Evolutionary conservation across 345 rosid species (phyloP).

Genomic region (Angophora floribunda): DNA sequence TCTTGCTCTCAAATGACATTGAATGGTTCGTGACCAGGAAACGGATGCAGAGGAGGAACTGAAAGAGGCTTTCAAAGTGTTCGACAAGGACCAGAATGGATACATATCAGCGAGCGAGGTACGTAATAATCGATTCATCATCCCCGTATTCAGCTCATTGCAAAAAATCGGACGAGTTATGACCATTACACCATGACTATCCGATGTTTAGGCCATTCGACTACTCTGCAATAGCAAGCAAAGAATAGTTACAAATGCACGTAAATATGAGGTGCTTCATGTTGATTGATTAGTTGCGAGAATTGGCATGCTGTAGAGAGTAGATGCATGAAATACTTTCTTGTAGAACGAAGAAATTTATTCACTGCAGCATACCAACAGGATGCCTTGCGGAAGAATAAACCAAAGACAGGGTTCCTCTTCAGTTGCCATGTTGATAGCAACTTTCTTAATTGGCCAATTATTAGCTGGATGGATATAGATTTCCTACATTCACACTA

Average conservation of each 20-base stretch:
- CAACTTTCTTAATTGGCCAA: not conserved
- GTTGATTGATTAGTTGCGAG: not conserved
- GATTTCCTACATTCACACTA: not conserved
- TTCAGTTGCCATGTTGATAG: not conserved
- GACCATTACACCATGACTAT: not conserved
- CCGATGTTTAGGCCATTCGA: not conserved
- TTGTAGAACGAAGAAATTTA: not conserved
- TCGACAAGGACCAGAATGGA: conserved; percentile 15
- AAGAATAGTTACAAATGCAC: not conserved
- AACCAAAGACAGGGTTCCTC: not conserved
- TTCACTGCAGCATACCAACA: not conserved
- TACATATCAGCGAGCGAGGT: conserved; percentile 11
- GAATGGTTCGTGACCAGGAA: not conserved
- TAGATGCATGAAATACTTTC: not conserved
- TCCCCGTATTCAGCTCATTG: not conserved
- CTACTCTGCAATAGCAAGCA: not conserved
- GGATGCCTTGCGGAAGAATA: not conserved
- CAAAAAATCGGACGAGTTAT: not conserved
- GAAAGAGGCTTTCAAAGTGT: conserved; percentile 14
- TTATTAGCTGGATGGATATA: not conserved
- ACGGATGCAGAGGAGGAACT: conserved; percentile 13
- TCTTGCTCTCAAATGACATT: not conserved
- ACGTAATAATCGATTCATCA: not conserved
- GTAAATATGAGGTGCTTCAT: not conserved
- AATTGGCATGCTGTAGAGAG: not conserved